Percentiles rank a stretch among this genome's conserved stretches.
phyloP scores from a whole-genome alignment of 2,329 filamentous ascomycete species.

The Thelonectria discophora region DNA sequence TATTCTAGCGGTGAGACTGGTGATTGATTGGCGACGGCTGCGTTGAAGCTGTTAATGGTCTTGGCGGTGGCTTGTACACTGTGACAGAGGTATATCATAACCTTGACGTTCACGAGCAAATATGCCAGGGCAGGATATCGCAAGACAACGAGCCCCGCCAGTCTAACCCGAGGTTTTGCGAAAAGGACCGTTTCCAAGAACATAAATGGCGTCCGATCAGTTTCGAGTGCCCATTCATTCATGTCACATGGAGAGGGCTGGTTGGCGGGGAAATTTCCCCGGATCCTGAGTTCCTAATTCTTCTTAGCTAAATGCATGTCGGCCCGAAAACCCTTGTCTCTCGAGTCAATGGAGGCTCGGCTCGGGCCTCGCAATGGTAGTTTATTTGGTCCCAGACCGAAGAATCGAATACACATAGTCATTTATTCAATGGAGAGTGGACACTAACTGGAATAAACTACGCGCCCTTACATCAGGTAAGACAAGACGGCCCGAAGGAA shows the following conservation, averaged over 20 bases:
- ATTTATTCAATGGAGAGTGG: neutral
- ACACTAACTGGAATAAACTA: neutral
- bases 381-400: neutral
- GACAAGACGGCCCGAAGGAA: conserved; percentile 1
- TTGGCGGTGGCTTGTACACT: neutral
- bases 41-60: neutral
- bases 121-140: neutral
- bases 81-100: neutral
- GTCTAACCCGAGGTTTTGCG: neutral
- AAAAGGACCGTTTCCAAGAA: neutral
- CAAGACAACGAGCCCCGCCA: neutral
- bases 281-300: neutral
- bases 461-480: neutral
- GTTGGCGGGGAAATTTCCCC: conserved; percentile 11
- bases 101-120: too few species aligned
- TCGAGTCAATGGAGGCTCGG: neutral
- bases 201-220: neutral
- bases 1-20: too few species aligned
- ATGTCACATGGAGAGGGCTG: neutral
- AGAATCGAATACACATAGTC: neutral
- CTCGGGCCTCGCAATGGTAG: conserved; percentile 1
- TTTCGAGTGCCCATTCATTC: neutral
- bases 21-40: neutral
- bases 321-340: conserved; percentile 10
- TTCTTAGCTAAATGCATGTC: neutral